Evolutionary conservation across 108 stramenopile genomes (phyloP).

Genomic region (Nitzschia putrida): DNA sequence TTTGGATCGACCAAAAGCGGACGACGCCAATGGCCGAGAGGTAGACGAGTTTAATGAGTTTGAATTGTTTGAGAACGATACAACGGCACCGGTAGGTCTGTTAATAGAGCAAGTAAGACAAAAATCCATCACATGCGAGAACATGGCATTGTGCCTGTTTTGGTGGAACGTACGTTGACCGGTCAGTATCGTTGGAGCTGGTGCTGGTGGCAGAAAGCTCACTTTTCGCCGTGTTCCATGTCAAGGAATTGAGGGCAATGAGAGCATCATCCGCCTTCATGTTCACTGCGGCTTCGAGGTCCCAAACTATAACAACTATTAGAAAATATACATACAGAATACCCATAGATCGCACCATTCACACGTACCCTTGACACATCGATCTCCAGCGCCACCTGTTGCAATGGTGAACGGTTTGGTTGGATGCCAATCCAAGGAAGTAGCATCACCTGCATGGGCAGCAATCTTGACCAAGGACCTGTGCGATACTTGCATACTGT

Average conservation of each 20-base stretch:
- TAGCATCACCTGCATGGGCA: conserved; percentile 82
- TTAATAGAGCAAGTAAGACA: neutral
- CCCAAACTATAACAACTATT: conserved; percentile 29
- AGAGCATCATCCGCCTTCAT: conserved; percentile 23
- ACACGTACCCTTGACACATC: conserved; percentile 59
- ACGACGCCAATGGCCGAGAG: neutral
- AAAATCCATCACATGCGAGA: neutral
- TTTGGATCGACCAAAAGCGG: conserved; percentile 5
- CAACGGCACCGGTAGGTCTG: neutral
- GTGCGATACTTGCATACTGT: conserved; percentile 60
- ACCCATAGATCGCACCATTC: neutral
- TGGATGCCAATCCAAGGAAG: conserved; percentile 85
- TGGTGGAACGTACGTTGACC: conserved; percentile 29
- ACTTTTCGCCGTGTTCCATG: conserved; percentile 26
- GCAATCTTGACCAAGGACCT: conserved; percentile 60
- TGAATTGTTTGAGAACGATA: neutral
- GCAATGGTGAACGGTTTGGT: conserved; percentile 62
- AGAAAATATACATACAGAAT: neutral
- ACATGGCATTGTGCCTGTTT: neutral
- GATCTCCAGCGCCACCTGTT: conserved; percentile 79
- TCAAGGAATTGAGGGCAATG: conserved; percentile 35
- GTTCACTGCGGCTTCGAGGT: conserved; percentile 31
- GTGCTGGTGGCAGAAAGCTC: conserved; percentile 16
- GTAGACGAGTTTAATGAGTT: neutral
- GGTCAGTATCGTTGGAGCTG: conserved; percentile 50